Conservation (phyloP, 1,284 basidiomycete species). For the Tausonia pullulans region DNA sequence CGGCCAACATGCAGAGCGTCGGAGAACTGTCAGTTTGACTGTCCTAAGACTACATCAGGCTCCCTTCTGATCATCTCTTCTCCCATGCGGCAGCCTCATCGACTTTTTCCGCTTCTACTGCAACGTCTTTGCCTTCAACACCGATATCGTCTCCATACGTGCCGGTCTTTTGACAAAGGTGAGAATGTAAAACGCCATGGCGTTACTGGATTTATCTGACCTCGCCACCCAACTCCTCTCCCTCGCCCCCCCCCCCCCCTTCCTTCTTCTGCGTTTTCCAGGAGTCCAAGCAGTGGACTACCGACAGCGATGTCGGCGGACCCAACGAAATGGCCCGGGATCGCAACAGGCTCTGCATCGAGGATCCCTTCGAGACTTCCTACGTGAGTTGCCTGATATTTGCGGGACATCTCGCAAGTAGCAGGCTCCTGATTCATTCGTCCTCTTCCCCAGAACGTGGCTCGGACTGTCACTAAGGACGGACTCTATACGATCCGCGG, state of each 20-base stretch:
- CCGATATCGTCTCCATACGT: conserved; percentile 81
- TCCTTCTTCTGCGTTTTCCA: not conserved
- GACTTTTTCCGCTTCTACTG: conserved; percentile 97
- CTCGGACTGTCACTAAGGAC: conserved; percentile 90
- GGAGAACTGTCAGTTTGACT: conserved; percentile 64
- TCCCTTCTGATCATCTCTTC: not conserved
- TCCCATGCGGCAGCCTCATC: conserved; percentile 51
- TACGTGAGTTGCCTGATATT: conserved; percentile 37
- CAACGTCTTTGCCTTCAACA: conserved; percentile 84
- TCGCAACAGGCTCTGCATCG: conserved; percentile 84
- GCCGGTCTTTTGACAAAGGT: conserved; percentile 84
- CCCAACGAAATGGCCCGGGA: conserved; percentile 62
- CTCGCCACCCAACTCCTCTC: no score
- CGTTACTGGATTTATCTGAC: no score
- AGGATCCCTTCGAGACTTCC: conserved; percentile 92
- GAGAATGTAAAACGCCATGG: conserved; percentile 12
- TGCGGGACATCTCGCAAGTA: no score
- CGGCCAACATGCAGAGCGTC: conserved; percentile 82
- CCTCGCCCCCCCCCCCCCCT: no score
- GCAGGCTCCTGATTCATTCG: no score
- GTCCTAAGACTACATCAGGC: not conserved
- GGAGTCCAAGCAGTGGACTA: conserved; percentile 9
- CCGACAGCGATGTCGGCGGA: conserved; percentile 36
- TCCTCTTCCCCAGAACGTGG: conserved; percentile 52
- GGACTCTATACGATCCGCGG: conserved; percentile 97